phyloP scores from a whole-genome alignment of 257 asterid species.

The Penstemon davidsonii region DNA sequence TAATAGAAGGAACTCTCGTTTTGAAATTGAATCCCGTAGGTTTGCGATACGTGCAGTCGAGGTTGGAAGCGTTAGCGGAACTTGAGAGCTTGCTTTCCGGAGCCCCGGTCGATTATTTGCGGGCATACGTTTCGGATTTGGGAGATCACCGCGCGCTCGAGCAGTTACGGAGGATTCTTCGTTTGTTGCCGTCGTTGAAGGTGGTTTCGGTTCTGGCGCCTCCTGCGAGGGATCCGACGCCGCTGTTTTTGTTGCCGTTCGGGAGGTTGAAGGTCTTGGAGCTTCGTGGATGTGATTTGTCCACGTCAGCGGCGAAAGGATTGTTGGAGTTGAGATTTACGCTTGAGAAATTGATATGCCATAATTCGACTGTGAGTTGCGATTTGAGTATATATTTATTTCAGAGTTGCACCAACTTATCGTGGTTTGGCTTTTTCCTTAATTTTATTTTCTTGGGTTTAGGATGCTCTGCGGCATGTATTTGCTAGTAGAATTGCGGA shows the following conservation, averaged over 20 bases:
- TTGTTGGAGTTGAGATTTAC: conserved; percentile 80
- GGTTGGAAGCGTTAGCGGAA: conserved; percentile 83
- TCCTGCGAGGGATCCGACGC: conserved; percentile 82
- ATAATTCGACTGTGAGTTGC: conserved; percentile 77
- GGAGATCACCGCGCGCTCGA: conserved; percentile 98
- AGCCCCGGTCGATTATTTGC: conserved; percentile 94
- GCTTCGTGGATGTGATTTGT: conserved; percentile 90
- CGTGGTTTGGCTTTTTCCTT: too few relatives aligned
- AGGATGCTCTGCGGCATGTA: conserved; percentile 94
- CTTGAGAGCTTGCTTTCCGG: conserved; percentile 80
- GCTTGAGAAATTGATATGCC: conserved; percentile 92
- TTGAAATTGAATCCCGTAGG: conserved; percentile 91
- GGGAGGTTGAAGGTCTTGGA: conserved; percentile 78
- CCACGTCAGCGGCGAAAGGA: conserved; percentile 79
- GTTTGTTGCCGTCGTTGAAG: conserved; percentile 72
- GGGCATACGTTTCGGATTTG: conserved; percentile 93
- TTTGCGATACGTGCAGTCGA: conserved; percentile 78
- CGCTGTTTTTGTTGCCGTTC: conserved; percentile 70
- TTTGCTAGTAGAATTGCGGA: conserved; percentile 89
- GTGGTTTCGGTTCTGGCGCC: conserved; percentile 74
- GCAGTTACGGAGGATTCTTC: conserved; percentile 81
- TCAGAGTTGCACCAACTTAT: too few relatives aligned
- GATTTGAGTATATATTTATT: too few relatives aligned
- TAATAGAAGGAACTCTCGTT: conserved; percentile 77
- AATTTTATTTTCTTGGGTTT: conserved; percentile 25